Conservation (phyloP, 768 basidiomycete genomes). For the Suillus ampliporus region DNA sequence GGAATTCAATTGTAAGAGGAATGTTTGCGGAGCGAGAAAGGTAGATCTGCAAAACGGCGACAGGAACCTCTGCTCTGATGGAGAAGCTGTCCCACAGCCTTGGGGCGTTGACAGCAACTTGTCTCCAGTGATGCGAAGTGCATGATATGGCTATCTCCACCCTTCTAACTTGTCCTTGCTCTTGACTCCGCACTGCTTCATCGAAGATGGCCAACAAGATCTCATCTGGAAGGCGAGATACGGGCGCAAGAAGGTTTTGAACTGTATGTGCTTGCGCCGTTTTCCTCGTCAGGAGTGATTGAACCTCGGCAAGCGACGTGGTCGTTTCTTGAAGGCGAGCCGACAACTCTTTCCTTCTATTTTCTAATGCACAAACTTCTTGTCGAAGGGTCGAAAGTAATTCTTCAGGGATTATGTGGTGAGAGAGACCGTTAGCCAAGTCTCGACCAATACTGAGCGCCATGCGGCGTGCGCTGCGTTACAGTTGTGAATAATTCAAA, state of each 20-base stretch:
- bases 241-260: conserved; percentile 8
- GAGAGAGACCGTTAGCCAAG: neutral
- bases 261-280: conserved; percentile 2
- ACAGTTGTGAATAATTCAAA: no score
- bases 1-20: conserved; percentile 5
- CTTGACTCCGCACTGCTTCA: conserved; percentile 8
- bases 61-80: conserved; percentile 6
- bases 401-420: neutral
- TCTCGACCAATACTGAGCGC: neutral
- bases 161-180: conserved; percentile 1
- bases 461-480: neutral
- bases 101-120: neutral
- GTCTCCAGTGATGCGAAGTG: conserved; percentile 7
- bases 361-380: conserved; percentile 4
- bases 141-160: conserved; percentile 10
- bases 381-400: conserved; percentile 4
- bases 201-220: conserved; percentile 5
- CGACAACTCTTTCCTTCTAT: neutral
- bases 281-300: neutral
- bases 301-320: neutral
- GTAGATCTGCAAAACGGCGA: neutral
- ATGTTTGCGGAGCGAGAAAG: conserved; percentile 3
- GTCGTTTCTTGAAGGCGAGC: conserved; percentile 4
- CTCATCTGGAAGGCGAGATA: conserved; percentile 5
- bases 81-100: conserved; percentile 9